Base-by-base conservation (phyloP, 768 basidiomycete genomes). In the Amanita exitialis region DNA sequence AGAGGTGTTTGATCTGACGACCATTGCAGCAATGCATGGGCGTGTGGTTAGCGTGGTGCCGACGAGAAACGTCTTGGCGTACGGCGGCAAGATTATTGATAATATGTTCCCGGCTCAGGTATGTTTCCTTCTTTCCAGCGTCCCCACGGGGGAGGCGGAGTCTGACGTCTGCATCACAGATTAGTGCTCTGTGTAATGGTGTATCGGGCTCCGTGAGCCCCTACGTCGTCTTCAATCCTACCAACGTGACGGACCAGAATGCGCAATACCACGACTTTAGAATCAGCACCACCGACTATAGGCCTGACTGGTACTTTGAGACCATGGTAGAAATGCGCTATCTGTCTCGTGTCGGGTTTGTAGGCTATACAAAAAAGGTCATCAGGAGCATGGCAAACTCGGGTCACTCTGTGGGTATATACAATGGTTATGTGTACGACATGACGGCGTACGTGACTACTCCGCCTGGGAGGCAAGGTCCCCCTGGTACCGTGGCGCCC, bases 291-390 rank as follows among this genome's bases (percentile, higher is more conserved):
- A 86, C 83, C 53, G 95, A 98, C 61, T 85, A 86, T 0, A 80
- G 96, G 7, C 95, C 96, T 0, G 96, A 99, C 62, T 99, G 96
- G 96, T 99, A 98, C 66, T 93, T 88, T 57, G 87, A 98, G 69
- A 75, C 73, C 53, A 98, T 99, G 96, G 87, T 89, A 2, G 65
- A 78, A 62, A 85, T 99, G 86, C 87, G 96, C 6, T 96, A 86
- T 73, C 84, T 80, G 48, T 81, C 80, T 58, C 87, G 95, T 35
- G 78, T 82, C 36, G 96, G 96, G 0, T 97, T 94, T 63, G 61
- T 95, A 46, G 95, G 93, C 0, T 86, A 79, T 61, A 88, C 88
- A 0, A 80, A 83, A 13, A 78, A 78, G 60, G 82, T 86, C 54
- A 78, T 96, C 62, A 74, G 71, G 58, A 79, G 76, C 56, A 78